These are phyloP conservation scores for Macaranga tanarius DNA, from an alignment of 441 rosid species.

Conservation along the genomic window DNA sequence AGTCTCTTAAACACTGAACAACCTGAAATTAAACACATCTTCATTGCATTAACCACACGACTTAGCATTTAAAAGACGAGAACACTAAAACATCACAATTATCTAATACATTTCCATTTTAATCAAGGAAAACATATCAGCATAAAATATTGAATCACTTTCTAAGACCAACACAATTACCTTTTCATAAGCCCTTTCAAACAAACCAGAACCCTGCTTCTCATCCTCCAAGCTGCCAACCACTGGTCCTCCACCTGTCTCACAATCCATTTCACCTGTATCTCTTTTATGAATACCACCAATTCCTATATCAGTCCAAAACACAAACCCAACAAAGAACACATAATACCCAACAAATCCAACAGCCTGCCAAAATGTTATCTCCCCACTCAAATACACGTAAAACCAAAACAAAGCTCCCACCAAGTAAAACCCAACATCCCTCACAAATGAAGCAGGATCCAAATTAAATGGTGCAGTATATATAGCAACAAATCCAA, in stretches of 20 bases:
- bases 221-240: conserved; percentile 31
- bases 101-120: neutral
- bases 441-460: conserved; percentile 71
- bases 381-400: conserved; percentile 96
- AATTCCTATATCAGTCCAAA: conserved; percentile 86
- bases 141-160: neutral
- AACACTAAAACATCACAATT: neutral
- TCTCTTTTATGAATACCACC: conserved; percentile 26
- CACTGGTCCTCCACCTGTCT: conserved; percentile 37
- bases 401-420: conserved; percentile 72
- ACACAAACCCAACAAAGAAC: conserved; percentile 90
- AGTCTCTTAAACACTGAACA: neutral
- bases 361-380: conserved; percentile 84
- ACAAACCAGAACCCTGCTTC: conserved; percentile 29
- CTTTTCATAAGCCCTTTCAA: conserved; percentile 36
- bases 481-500: conserved; percentile 86
- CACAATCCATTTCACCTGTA: conserved; percentile 23
- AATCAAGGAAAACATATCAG: neutral
- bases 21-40: neutral
- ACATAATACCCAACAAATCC: conserved; percentile 81
- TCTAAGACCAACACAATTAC: conserved; percentile 27
- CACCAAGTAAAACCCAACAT: conserved; percentile 72
- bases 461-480: conserved; percentile 83
- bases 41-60: conserved; percentile 7
- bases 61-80: neutral